Evolutionary conservation across 2,329 filamentous ascomycete species (phyloP).

Genomic region (Talaromyces pinophilus): DNA sequence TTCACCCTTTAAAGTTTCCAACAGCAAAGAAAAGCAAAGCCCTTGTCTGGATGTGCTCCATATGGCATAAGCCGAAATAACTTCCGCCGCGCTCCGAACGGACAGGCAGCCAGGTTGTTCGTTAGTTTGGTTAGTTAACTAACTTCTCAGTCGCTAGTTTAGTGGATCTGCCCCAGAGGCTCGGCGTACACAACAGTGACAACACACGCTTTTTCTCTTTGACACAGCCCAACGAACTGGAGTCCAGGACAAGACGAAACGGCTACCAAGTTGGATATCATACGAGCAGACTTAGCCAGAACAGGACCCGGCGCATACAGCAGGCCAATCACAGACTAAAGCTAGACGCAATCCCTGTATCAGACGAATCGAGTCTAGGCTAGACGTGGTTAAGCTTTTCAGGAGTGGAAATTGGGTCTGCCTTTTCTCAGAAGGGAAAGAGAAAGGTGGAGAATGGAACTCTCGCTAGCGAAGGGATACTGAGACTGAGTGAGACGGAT

Average conservation of each 20-base stretch:
- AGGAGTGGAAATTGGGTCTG: neutral
- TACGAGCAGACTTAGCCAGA: neutral
- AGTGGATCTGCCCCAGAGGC: conserved; percentile 3
- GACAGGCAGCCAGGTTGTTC: neutral
- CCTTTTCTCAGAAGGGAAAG: neutral
- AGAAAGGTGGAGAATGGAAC: neutral
- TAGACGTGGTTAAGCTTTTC: neutral
- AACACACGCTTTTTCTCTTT: neutral
- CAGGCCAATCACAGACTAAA: neutral
- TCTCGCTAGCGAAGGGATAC: neutral
- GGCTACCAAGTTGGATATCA: neutral
- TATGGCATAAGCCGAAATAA: neutral
- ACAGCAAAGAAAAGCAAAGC: neutral
- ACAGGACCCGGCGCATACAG: neutral
- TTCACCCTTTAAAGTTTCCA: neutral
- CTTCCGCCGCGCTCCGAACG: conserved; percentile 9
- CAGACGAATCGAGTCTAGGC: neutral
- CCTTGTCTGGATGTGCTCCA: neutral
- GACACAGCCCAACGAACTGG: neutral
- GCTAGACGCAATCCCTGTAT: neutral
- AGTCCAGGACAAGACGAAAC: neutral
- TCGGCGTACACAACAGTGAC: conserved; percentile 1
- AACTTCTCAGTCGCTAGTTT: neutral
- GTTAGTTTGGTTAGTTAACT: neutral
- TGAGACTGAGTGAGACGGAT: neutral